Evolutionary conservation across 2,329 filamentous ascomycete genomes (phyloP).

Genomic region (Zalaria sp.): DNA sequence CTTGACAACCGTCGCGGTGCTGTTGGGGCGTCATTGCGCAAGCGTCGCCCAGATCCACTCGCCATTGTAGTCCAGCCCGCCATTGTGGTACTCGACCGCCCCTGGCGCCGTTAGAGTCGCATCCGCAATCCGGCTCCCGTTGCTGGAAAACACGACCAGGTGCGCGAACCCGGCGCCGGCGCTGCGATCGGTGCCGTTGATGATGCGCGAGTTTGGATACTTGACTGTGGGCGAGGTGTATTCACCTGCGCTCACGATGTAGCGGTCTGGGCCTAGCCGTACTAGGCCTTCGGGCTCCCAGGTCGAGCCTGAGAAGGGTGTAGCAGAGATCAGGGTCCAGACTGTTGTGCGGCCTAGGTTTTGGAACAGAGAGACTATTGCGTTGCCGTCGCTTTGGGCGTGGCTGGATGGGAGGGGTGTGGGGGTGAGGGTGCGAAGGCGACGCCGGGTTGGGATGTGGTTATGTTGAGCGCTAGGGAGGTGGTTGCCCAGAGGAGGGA

Average conservation of each 20-base stretch:
- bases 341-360: conserved; percentile 24
- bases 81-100: conserved; percentile 30
- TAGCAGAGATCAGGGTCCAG: conserved; percentile 29
- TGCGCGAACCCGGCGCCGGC: conserved; percentile 31
- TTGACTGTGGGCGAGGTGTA: conserved; percentile 27
- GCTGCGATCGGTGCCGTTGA: conserved; percentile 46
- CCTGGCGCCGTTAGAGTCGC: conserved; percentile 27
- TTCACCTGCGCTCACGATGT: conserved; percentile 31
- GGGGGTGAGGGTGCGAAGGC: conserved; percentile 13
- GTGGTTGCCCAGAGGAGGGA: neutral
- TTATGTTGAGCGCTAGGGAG: conserved; percentile 19
- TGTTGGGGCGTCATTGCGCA: conserved; percentile 34
- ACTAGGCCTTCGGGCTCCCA: conserved; percentile 37
- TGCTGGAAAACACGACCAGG: conserved; percentile 29
- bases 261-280: conserved; percentile 27
- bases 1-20: conserved; percentile 28
- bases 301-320: conserved; percentile 30
- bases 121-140: conserved; percentile 29
- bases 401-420: conserved; percentile 20
- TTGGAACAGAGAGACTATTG: conserved; percentile 24
- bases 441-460: conserved; percentile 14
- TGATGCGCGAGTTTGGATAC: conserved; percentile 14
- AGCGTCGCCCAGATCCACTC: conserved; percentile 32
- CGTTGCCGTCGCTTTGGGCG: conserved; percentile 19
- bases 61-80: conserved; percentile 36